Evolutionary conservation across 805 yeast species (phyloP).

Genomic region (Sugiyamaella valdiviana): DNA sequence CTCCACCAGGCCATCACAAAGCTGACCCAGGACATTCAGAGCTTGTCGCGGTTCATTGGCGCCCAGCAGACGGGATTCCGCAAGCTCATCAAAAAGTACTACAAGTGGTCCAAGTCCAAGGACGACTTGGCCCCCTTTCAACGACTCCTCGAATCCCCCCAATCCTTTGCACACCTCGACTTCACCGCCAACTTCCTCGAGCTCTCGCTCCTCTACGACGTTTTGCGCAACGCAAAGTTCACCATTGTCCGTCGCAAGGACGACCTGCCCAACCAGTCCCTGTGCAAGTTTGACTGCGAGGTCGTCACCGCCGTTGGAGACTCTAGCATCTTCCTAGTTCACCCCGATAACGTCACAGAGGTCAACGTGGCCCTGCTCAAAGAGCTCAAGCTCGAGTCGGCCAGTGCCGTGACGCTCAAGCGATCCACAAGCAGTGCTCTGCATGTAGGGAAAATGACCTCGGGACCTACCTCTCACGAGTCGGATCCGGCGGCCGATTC

Average conservation of each 20-base stretch:
- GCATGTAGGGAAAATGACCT: background rate
- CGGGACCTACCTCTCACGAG: background rate
- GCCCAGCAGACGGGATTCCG: slow-evolving; percentile 67
- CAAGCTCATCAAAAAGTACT: slow-evolving; percentile 66
- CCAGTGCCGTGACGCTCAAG: slow-evolving; percentile 8
- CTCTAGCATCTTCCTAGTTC: slow-evolving; percentile 47
- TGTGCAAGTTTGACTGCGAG: slow-evolving; percentile 32
- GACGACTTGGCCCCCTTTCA: slow-evolving; percentile 27
- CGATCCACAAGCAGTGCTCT: slow-evolving; percentile 2
- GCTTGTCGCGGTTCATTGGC: slow-evolving; percentile 61
- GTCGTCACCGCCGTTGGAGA: slow-evolving; percentile 32
- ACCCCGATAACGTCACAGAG: slow-evolving; percentile 52
- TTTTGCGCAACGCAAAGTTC: slow-evolving; percentile 34
- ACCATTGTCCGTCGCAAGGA: slow-evolving; percentile 15
- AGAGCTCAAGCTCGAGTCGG: slow-evolving; percentile 36
- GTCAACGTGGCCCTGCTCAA: slow-evolving; percentile 43
- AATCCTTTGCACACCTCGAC: slow-evolving; percentile 56
- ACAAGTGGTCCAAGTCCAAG: slow-evolving; percentile 36
- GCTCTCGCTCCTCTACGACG: slow-evolving; percentile 49
- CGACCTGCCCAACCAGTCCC: slow-evolving; percentile 18
- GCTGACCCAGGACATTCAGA: slow-evolving; percentile 50
- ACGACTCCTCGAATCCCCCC: slow-evolving; percentile 38
- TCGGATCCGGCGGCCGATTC: background rate
- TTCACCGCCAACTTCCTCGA: slow-evolving; percentile 56
- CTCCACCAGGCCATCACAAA: slow-evolving; percentile 36